Evolutionary conservation across 345 rosid species (phyloP).

Genomic region (Cardiospermum halicacabum): DNA sequence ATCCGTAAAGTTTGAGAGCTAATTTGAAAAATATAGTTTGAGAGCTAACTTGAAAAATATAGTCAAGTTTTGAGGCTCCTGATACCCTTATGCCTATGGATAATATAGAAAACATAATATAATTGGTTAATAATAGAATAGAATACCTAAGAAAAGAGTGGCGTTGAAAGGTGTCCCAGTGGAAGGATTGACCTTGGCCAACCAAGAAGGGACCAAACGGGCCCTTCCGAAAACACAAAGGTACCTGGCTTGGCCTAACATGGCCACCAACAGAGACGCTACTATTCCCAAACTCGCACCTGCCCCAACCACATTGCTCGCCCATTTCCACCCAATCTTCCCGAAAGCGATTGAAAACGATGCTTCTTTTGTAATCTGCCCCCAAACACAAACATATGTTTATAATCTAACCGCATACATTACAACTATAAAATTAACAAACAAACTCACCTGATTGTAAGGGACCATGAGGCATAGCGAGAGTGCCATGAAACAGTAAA

Average conservation of each 20-base stretch:
- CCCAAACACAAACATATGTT: too few species aligned
- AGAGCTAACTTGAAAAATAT: too few species aligned
- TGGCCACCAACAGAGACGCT: constrained; percentile 89
- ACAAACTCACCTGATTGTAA: constrained; percentile 59
- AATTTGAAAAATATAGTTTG: too few species aligned
- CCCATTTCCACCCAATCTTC: constrained; percentile 77
- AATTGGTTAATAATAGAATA: too few species aligned
- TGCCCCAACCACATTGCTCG: constrained; percentile 81
- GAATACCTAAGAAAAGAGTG: constrained; percentile 80
- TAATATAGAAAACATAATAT: background rate
- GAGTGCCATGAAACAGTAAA: constrained; percentile 86
- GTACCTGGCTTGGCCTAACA: constrained; percentile 97
- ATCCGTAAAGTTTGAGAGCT: too few species aligned
- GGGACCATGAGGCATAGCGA: constrained; percentile 78
- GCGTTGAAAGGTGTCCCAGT: constrained; percentile 95
- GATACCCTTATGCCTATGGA: too few species aligned
- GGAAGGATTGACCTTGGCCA: constrained; percentile 90
- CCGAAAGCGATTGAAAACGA: constrained; percentile 64
- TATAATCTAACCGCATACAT: too few species aligned
- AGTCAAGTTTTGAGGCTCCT: too few species aligned
- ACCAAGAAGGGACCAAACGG: constrained; percentile 76
- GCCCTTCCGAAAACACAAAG: constrained; percentile 93
- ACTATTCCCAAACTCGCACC: constrained; percentile 97
- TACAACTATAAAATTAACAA: constrained; percentile 4
- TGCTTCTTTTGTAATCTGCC: constrained; percentile 53